Evolutionary conservation across 345 rosid species (phyloP).

Genomic region (Gynandropsis gynandra): DNA sequence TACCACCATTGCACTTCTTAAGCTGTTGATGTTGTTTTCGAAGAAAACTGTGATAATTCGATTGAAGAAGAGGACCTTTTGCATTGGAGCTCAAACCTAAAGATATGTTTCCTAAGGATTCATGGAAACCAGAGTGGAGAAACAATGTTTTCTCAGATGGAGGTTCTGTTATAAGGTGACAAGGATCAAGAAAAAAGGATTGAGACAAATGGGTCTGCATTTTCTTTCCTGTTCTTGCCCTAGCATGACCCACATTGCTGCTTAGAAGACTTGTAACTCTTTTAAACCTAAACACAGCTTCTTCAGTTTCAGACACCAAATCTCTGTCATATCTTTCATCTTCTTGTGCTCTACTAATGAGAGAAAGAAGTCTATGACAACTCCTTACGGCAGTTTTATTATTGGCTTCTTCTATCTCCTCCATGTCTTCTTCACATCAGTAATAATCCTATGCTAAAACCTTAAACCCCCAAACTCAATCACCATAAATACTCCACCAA

Average conservation of each 20-base stretch:
- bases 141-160: conserved; percentile 34
- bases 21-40: conserved; percentile 54
- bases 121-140: conserved; percentile 38
- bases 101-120: conserved; percentile 44
- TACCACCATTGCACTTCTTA: conserved; percentile 44
- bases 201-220: conserved; percentile 43
- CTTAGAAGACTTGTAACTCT: conserved; percentile 69
- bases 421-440: conserved; percentile 42
- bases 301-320: conserved; percentile 64
- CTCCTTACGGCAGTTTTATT: conserved; percentile 77
- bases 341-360: conserved; percentile 52
- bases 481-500: conserved; percentile 19
- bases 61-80: conserved; percentile 42
- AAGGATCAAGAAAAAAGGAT: conserved; percentile 41
- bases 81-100: conserved; percentile 47
- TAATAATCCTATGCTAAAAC: conserved; percentile 10
- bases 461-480: conserved; percentile 24
- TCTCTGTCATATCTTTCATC: conserved; percentile 50
- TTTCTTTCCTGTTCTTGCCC: conserved; percentile 74
- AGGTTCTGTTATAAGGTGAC: conserved; percentile 29
- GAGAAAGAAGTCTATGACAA: conserved; percentile 67
- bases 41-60: conserved; percentile 37
- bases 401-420: conserved; percentile 81
- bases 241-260: conserved; percentile 79
- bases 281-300: conserved; percentile 84